These are phyloP conservation scores for Plantago elongata DNA, from an alignment of 257 asterid genomes.

Conservation along the genomic window DNA sequence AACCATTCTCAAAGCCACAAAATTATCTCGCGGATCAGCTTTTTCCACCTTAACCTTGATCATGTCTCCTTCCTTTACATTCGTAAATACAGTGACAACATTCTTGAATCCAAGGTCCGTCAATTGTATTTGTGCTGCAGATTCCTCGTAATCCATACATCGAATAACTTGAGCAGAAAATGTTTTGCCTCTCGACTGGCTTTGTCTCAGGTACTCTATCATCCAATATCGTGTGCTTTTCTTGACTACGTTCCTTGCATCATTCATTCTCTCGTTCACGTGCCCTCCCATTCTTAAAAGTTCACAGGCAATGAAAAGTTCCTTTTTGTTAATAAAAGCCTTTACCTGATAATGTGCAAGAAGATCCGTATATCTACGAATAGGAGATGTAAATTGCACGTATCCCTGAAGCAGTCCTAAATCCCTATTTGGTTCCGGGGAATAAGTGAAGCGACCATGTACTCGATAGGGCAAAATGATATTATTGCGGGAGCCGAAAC, in stretches of 20 bases:
- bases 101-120: background rate
- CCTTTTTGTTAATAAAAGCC: slow-evolving; percentile 4
- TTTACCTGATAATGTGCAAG: slow-evolving; percentile 88
- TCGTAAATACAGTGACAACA: slow-evolving; percentile 41
- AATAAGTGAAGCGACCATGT: slow-evolving; percentile 68
- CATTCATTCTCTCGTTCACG: slow-evolving; percentile 57
- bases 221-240: slow-evolving; percentile 85
- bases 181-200: slow-evolving; percentile 51
- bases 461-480: slow-evolving; percentile 86
- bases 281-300: slow-evolving; percentile 77
- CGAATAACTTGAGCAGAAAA: slow-evolving; percentile 78
- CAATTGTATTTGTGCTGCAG: background rate
- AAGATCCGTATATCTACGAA: slow-evolving; percentile 93
- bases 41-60: slow-evolving; percentile 71
- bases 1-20: slow-evolving; percentile 62
- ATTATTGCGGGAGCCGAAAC: slow-evolving; percentile 63
- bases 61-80: slow-evolving; percentile 73
- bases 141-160: slow-evolving; percentile 71
- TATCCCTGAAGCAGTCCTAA: slow-evolving; percentile 88
- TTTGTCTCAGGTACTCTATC: slow-evolving; percentile 71
- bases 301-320: slow-evolving; percentile 39
- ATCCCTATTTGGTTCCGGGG: slow-evolving; percentile 75
- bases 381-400: slow-evolving; percentile 97
- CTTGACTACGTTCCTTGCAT: slow-evolving; percentile 58
- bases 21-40: slow-evolving; percentile 90